phyloP scores from a whole-genome alignment of 2,329 filamentous ascomycete species.

The Talaromyces sp. region DNA sequence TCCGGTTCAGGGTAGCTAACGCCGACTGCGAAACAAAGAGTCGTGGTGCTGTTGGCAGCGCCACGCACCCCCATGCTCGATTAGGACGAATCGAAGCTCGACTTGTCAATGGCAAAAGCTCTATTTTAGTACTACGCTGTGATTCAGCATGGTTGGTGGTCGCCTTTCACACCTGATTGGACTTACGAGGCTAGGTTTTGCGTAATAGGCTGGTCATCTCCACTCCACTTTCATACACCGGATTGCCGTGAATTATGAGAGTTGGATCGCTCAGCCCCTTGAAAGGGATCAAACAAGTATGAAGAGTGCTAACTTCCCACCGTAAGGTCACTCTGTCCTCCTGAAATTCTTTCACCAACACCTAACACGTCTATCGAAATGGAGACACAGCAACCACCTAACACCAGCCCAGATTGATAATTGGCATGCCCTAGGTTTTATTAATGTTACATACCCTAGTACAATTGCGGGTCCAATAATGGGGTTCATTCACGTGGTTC shows the following conservation, averaged over 20 bases:
- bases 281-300: not conserved
- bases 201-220: not conserved
- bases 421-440: constrained; percentile 3
- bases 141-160: constrained; percentile 2
- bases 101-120: not conserved
- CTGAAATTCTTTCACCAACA: constrained; percentile 1
- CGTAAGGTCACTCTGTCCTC: not conserved
- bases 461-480: no score
- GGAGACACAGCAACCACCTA: constrained; percentile 13
- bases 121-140: constrained; percentile 11
- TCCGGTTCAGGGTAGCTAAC: no score
- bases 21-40: no score
- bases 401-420: constrained; percentile 7
- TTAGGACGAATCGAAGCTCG: not conserved
- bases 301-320: constrained; percentile 1
- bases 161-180: not conserved
- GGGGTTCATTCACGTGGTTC: no score
- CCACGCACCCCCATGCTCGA: not conserved
- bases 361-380: not conserved
- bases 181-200: constrained; percentile 1
- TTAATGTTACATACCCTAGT: no score
- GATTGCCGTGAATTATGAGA: constrained; percentile 5
- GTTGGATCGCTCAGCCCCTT: constrained; percentile 4
- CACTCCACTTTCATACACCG: not conserved
- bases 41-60: no score